phyloP scores from a whole-genome alignment of 495 filamentous ascomycete genomes.

The Penicillium diatomitis region DNA sequence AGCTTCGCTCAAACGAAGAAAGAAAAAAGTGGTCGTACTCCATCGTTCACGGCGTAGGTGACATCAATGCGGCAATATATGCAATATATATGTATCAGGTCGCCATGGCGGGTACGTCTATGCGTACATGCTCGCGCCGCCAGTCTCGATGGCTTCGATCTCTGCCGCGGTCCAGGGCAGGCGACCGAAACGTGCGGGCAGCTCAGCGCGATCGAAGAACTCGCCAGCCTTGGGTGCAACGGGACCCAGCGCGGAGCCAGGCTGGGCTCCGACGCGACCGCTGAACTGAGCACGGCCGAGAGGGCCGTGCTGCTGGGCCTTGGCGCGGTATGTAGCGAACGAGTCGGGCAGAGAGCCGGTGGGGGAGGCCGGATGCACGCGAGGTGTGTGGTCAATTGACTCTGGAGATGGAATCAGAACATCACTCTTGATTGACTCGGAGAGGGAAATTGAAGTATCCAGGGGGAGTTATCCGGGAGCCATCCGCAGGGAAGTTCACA shows the following conservation, averaged over 20 bases:
- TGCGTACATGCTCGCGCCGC: conserved; percentile 64
- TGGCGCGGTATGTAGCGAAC: conserved; percentile 85
- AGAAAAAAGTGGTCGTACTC: conserved; percentile 5
- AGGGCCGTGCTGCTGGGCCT: conserved; percentile 90
- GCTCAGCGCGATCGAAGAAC: conserved; percentile 81
- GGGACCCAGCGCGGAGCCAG: conserved; percentile 61
- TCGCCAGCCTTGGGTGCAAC: conserved; percentile 62
- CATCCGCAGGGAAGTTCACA: conserved; percentile 19
- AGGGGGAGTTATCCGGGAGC: neutral
- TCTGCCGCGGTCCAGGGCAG: conserved; percentile 63
- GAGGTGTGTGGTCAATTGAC: conserved; percentile 61
- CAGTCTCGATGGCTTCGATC: conserved; percentile 92
- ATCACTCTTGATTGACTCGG: too few relatives aligned
- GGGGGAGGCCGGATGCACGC: conserved; percentile 58
- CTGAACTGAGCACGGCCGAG: conserved; percentile 43
- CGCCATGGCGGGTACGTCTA: conserved; percentile 16
- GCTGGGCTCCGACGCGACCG: conserved; percentile 51
- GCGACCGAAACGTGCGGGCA: conserved; percentile 74
- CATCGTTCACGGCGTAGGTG: conserved; percentile 13
- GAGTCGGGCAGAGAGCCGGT: conserved; percentile 51
- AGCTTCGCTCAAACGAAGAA: conserved; percentile 15
- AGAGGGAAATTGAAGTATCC: too few relatives aligned
- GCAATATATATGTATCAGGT: neutral
- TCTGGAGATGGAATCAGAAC: conserved; percentile 30
- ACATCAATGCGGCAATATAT: neutral